A percentile compares a stretch with the other conserved stretches of the same genome.
phyloP scores from a whole-genome alignment of 176 grass and related monocot species.

The Carex myosuroides region DNA sequence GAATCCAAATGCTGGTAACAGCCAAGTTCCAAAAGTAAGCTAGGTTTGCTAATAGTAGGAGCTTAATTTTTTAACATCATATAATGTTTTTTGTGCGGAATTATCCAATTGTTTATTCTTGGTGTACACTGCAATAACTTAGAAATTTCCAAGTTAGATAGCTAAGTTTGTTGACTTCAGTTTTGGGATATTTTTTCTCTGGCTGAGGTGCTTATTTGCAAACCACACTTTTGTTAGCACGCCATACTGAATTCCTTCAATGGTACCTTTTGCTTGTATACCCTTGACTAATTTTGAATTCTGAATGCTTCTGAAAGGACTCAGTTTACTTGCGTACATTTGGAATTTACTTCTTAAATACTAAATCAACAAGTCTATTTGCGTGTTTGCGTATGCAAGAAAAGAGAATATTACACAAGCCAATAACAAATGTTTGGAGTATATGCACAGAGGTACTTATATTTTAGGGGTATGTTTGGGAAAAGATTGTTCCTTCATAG shows the following conservation, averaged over 20 bases:
- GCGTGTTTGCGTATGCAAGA: background rate
- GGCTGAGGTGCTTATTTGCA: background rate
- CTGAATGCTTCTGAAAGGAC: background rate
- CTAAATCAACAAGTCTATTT: background rate
- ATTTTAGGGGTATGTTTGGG: background rate
- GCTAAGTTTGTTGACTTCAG: constrained; percentile 17
- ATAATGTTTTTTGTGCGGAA: background rate
- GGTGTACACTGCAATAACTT: background rate
- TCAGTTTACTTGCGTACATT: background rate
- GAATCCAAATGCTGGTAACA: no score
- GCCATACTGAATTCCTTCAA: background rate
- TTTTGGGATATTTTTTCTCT: background rate
- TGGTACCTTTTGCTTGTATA: constrained; percentile 7
- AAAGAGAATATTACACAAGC: background rate
- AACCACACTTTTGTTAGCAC: background rate
- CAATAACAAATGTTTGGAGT: background rate
- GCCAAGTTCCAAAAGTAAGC: no score
- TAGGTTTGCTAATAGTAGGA: no score
- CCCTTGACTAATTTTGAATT: background rate
- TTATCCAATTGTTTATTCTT: background rate
- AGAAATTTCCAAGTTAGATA: constrained; percentile 2
- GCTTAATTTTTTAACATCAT: no score
- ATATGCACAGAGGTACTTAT: background rate
- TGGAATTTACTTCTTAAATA: background rate
- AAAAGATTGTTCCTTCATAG: background rate